phyloP scores from a whole-genome alignment of 345 rosid species.

The Citropsis articulata region DNA sequence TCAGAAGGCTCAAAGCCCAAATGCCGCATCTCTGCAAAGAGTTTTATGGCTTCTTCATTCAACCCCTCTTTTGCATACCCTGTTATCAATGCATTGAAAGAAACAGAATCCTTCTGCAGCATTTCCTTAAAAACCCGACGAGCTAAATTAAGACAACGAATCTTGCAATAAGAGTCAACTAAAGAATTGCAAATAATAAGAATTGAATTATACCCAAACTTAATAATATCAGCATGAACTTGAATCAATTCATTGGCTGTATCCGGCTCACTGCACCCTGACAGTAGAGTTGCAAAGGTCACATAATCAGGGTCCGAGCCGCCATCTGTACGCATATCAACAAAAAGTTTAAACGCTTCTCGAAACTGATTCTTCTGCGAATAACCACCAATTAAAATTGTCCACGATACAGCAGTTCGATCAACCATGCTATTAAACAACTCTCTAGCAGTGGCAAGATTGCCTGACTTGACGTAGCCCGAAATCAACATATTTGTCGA shows the following conservation, averaged over 20 bases:
- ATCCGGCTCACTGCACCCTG: slow-evolving; percentile 46
- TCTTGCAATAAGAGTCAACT: slow-evolving; percentile 74
- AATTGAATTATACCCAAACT: slow-evolving; percentile 44
- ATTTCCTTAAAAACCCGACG: slow-evolving; percentile 45
- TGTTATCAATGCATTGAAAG: slow-evolving; percentile 71
- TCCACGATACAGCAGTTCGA: slow-evolving; percentile 74
- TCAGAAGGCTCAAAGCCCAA: slow-evolving; percentile 66
- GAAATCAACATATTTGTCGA: slow-evolving; percentile 64
- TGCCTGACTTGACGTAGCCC: slow-evolving; percentile 54
- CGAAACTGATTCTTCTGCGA: slow-evolving; percentile 32
- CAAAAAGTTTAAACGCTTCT: slow-evolving; percentile 60
- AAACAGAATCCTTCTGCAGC: slow-evolving; percentile 55
- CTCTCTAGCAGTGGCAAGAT: slow-evolving; percentile 47
- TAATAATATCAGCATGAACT: slow-evolving; percentile 52
- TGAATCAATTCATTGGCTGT: slow-evolving; percentile 38
- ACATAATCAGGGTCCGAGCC: slow-evolving; percentile 57
- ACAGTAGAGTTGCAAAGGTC: slow-evolving; percentile 65
- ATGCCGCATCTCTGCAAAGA: slow-evolving; percentile 56
- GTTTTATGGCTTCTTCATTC: slow-evolving; percentile 47
- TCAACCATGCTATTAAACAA: slow-evolving; percentile 52
- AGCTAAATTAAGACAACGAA: slow-evolving; percentile 42
- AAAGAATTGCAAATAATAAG: slow-evolving; percentile 63
- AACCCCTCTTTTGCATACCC: slow-evolving; percentile 63
- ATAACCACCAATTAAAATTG: slow-evolving; percentile 81
- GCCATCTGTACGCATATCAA: slow-evolving; percentile 45